phyloP scores from a whole-genome alignment of 1,139 yeast species.

The Yamadazyma diospyri region DNA sequence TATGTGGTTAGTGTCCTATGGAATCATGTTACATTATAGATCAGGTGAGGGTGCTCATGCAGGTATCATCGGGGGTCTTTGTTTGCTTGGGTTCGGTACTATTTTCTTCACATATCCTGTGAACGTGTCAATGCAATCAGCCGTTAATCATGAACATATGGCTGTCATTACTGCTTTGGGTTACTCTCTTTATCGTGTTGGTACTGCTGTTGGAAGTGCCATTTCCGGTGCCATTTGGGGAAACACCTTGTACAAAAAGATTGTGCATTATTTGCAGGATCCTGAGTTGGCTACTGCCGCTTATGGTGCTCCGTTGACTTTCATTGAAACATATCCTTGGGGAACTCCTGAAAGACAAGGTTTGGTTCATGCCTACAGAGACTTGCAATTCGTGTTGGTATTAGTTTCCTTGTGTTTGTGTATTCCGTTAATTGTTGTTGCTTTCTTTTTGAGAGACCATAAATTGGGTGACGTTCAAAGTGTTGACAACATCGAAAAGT shows the following conservation, averaged over 20 bases:
- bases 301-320: constrained; percentile 28
- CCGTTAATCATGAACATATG: constrained; percentile 36
- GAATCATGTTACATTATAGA: constrained; percentile 32
- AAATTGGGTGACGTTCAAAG: constrained; percentile 25
- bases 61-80: constrained; percentile 34
- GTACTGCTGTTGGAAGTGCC: constrained; percentile 33
- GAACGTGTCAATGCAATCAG: constrained; percentile 30
- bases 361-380: constrained; percentile 30
- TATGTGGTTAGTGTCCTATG: constrained; percentile 36
- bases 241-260: constrained; percentile 21
- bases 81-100: constrained; percentile 35
- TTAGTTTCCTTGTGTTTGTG: constrained; percentile 30
- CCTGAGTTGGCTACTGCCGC: constrained; percentile 23
- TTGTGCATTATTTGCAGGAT: constrained; percentile 18
- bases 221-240: constrained; percentile 42
- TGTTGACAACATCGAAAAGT: constrained; percentile 9
- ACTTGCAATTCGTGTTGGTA: constrained; percentile 31
- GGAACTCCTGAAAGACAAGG: constrained; percentile 29
- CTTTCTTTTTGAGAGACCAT: constrained; percentile 34
- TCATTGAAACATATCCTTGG: constrained; percentile 27
- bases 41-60: constrained; percentile 24
- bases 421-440: constrained; percentile 28
- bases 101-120: constrained; percentile 35
- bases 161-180: constrained; percentile 32
- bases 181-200: constrained; percentile 33